These are phyloP conservation scores for Isatis lusitanica DNA, from an alignment of 441 rosid species.

Conservation along the genomic window DNA sequence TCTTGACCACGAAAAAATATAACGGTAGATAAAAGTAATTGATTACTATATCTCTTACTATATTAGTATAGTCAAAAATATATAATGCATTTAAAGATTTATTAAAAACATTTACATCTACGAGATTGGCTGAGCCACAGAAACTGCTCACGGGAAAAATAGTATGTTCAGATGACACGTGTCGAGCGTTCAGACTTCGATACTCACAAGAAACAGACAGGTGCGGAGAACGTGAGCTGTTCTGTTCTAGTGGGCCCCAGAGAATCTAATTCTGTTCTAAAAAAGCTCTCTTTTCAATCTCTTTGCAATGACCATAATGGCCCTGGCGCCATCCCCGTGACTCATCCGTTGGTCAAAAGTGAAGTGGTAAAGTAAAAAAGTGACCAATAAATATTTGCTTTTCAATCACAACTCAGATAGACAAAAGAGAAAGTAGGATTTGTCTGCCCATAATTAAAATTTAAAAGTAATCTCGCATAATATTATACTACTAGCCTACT, in stretches of 20 bases:
- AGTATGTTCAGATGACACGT: neutral
- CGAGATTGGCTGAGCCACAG: conserved; percentile 15
- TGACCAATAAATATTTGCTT: neutral
- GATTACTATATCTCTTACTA: no score
- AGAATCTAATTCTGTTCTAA: conserved; percentile 26
- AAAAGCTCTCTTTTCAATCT: neutral
- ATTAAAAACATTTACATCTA: neutral
- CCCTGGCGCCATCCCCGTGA: neutral
- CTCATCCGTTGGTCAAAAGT: neutral
- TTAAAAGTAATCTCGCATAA: neutral
- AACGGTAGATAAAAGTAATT: neutral
- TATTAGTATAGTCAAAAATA: no score
- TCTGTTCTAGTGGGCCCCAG: conserved; percentile 3
- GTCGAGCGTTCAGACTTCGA: conserved; percentile 11
- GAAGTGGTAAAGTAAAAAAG: neutral
- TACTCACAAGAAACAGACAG: conserved; percentile 33
- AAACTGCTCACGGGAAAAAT: neutral
- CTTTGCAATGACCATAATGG: neutral
- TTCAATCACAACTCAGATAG: neutral
- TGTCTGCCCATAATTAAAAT: neutral
- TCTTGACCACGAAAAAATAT: conserved; percentile 3
- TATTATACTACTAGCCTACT: no score
- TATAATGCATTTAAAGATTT: neutral
- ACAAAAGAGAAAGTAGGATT: neutral
- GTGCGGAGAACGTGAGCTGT: conserved; percentile 19